A percentile compares a stretch with the other conserved stretches of the same genome.
Conservation (phyloP, 805 yeast genomes). For the Blastobotrys parvus region DNA sequence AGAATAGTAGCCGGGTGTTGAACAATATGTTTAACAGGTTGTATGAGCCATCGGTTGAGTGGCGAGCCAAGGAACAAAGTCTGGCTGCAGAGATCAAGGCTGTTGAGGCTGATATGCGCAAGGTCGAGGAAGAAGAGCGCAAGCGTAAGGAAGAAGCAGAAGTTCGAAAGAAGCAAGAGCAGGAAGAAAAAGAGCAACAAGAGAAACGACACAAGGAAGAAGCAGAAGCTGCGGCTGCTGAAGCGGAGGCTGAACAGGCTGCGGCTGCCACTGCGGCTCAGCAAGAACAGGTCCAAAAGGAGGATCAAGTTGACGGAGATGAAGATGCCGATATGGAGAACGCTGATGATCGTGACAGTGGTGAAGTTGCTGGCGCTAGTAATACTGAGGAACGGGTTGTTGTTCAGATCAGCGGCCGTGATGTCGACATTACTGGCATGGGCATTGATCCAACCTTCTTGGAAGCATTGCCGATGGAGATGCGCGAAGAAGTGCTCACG, state of each 20-base stretch:
- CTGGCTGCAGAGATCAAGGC: conserved; percentile 19
- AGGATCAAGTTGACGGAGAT: conserved; percentile 13
- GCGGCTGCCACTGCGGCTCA: neutral
- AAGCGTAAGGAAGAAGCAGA: conserved; percentile 9
- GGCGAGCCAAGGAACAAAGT: conserved; percentile 9
- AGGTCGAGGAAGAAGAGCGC: conserved; percentile 26
- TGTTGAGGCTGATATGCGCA: conserved; percentile 29
- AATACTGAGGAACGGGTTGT: conserved; percentile 42
- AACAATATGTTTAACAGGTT: conserved; percentile 20
- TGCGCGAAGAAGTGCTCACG: conserved; percentile 85
- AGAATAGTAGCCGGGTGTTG: conserved; percentile 21
- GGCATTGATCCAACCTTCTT: conserved; percentile 89
- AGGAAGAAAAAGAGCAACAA: conserved; percentile 20
- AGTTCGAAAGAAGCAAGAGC: conserved; percentile 11
- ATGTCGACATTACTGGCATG: conserved; percentile 79
- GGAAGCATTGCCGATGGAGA: conserved; percentile 83
- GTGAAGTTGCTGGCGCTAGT: neutral
- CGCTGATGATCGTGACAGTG: conserved; percentile 18
- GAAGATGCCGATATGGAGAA: conserved; percentile 12
- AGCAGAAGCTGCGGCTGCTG: conserved; percentile 22
- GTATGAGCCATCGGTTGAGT: conserved; percentile 15
- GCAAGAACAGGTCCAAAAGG: conserved; percentile 10
- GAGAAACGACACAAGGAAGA: conserved; percentile 6
- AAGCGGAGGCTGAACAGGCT: conserved; percentile 19
- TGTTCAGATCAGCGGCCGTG: conserved; percentile 67